phyloP scores from a whole-genome alignment of 2,329 filamentous ascomycete genomes.

The Metarhizium brunneum region DNA sequence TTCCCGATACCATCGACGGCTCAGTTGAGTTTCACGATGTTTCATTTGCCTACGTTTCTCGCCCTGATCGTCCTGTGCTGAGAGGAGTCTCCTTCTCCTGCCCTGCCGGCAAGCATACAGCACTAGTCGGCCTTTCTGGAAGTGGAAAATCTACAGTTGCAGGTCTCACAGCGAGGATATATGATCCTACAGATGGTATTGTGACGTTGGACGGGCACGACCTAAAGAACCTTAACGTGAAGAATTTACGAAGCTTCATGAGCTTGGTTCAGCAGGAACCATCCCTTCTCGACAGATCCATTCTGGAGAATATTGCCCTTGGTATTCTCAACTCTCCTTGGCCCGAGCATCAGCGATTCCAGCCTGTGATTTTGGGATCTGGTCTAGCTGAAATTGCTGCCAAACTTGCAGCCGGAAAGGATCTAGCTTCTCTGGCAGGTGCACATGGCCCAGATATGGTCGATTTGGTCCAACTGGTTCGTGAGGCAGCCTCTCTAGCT shows the following conservation, averaged over 20 bases:
- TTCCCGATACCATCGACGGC: conserved; percentile 24
- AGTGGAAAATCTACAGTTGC: conserved; percentile 62
- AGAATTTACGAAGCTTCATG: conserved; percentile 45
- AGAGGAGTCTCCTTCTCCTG: conserved; percentile 44
- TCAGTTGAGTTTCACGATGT: neutral
- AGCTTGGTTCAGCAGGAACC: conserved; percentile 54
- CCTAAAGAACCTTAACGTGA: conserved; percentile 45
- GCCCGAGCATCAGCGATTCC: conserved; percentile 35
- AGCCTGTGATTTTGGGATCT: conserved; percentile 29
- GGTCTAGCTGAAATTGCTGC: conserved; percentile 35
- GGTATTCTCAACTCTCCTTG: conserved; percentile 27
- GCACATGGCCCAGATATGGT: conserved; percentile 29
- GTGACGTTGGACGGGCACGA: conserved; percentile 30
- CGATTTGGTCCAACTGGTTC: conserved; percentile 23
- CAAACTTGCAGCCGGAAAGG: conserved; percentile 13
- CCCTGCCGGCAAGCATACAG: conserved; percentile 51
- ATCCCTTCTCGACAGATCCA: conserved; percentile 50
- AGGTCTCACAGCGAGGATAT: conserved; percentile 58
- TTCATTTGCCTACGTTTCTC: conserved; percentile 27
- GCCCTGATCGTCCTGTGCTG: conserved; percentile 46
- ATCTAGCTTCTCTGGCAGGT: conserved; percentile 11
- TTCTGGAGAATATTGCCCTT: conserved; percentile 39
- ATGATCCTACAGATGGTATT: conserved; percentile 34
- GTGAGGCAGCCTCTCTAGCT: conserved; percentile 44
- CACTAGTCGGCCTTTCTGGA: conserved; percentile 61